phyloP scores from a whole-genome alignment of 768 basidiomycete genomes.

The Leccinum longicurvipes region DNA sequence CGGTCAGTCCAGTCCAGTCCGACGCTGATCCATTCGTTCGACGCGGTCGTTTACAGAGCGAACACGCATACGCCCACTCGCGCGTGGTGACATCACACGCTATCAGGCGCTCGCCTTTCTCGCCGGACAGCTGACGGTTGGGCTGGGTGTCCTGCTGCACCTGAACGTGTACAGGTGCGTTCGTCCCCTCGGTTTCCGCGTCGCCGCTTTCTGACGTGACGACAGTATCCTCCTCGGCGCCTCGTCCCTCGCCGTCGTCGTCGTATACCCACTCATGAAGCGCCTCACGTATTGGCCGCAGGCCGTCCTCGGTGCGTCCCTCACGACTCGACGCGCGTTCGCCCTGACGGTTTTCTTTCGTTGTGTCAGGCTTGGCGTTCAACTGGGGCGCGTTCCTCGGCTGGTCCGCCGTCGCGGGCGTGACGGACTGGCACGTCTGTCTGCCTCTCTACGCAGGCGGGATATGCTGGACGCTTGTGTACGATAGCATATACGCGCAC shows the following conservation, averaged over 20 bases:
- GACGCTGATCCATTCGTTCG: no score
- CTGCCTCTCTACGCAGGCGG: conserved; percentile 89
- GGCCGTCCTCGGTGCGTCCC: conserved; percentile 74
- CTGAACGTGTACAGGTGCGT: conserved; percentile 90
- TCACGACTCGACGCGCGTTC: background rate
- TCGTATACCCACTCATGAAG: conserved; percentile 95
- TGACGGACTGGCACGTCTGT: conserved; percentile 77
- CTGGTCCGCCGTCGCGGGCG: conserved; percentile 89
- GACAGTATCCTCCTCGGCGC: conserved; percentile 76
- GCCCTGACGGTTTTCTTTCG: background rate
- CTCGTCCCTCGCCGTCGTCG: conserved; percentile 83
- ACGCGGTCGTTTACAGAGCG: no score
- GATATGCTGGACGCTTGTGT: conserved; percentile 91
- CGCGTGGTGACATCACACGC: conserved; percentile 73
- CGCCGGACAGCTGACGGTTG: conserved; percentile 73
- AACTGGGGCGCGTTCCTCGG: conserved; percentile 97
- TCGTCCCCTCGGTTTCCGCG: background rate
- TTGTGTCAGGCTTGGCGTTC: conserved; percentile 63
- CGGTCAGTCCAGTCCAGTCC: conserved; percentile 44
- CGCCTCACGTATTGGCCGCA: conserved; percentile 97
- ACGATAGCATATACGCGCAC: conserved; percentile 97
- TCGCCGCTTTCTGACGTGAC: background rate
- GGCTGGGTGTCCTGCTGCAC: conserved; percentile 83
- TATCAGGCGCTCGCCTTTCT: conserved; percentile 80
- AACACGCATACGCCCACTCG: conserved; percentile 85